These are phyloP conservation scores for Pterocarpus macrocarpus DNA, from an alignment of 306 rosid genomes.

Conservation along the genomic window DNA sequence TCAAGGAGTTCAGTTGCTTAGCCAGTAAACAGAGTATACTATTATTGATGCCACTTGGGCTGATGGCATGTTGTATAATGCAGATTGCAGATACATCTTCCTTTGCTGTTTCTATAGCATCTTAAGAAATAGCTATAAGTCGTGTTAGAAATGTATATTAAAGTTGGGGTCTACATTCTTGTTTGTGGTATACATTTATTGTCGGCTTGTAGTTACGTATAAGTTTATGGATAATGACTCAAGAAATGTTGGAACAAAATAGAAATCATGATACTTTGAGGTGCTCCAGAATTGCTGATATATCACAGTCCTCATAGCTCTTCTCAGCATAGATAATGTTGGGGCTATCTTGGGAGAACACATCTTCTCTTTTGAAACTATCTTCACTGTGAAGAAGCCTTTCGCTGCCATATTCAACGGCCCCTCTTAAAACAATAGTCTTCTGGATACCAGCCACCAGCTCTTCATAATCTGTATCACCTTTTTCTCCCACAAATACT, in stretches of 20 bases:
- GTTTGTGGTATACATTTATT: neutral
- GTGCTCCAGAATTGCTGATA: slow-evolving; percentile 64
- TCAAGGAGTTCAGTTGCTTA: neutral
- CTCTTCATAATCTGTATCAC: slow-evolving; percentile 80
- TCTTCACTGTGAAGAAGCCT: slow-evolving; percentile 64
- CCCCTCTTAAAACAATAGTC: slow-evolving; percentile 66
- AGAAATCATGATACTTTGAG: slow-evolving; percentile 47
- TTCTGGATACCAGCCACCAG: slow-evolving; percentile 76
- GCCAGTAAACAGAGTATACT: neutral
- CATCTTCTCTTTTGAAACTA: slow-evolving; percentile 65
- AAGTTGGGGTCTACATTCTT: slow-evolving; percentile 10
- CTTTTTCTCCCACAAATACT: slow-evolving; percentile 73
- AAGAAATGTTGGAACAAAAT: slow-evolving; percentile 20
- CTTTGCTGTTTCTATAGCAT: neutral
- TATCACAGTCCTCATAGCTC: slow-evolving; percentile 54
- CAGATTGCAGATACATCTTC: neutral
- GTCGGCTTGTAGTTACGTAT: slow-evolving; percentile 24
- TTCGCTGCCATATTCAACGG: slow-evolving; percentile 73
- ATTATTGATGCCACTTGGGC: slow-evolving; percentile 15
- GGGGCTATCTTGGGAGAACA: slow-evolving; percentile 65
- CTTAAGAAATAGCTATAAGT: neutral
- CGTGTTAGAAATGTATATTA: neutral
- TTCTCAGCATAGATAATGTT: slow-evolving; percentile 57
- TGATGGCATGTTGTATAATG: neutral
- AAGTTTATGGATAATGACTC: slow-evolving; percentile 14